These are phyloP conservation scores for Bryoglossum gracile DNA, from an alignment of 495 filamentous ascomycete genomes.

Conservation along the genomic window DNA sequence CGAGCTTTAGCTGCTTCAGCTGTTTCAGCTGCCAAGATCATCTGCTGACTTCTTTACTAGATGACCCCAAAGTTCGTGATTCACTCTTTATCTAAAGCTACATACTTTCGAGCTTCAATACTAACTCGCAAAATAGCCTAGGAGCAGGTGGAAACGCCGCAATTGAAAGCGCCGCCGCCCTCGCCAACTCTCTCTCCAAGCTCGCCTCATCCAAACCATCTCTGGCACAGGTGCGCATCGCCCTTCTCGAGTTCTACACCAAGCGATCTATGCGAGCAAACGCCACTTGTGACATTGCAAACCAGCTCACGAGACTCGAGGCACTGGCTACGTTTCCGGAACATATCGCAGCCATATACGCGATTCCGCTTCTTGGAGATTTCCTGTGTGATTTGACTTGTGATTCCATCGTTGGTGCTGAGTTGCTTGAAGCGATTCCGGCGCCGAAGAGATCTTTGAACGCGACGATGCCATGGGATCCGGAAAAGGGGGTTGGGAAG, in stretches of 20 bases:
- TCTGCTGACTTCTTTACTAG: conserved; percentile 1
- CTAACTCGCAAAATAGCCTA: no score
- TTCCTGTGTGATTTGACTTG: conserved; percentile 7
- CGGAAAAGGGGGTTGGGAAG: background rate
- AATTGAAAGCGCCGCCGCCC: conserved; percentile 35
- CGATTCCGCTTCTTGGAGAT: conserved; percentile 12
- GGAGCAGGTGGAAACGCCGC: conserved; percentile 37
- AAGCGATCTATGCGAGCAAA: conserved; percentile 17
- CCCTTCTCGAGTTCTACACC: conserved; percentile 22
- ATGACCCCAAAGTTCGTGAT: conserved; percentile 27
- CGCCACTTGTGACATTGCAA: conserved; percentile 20
- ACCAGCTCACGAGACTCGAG: conserved; percentile 15
- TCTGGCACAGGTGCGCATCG: conserved; percentile 14
- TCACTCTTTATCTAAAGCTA: no score
- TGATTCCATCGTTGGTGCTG: conserved; percentile 3
- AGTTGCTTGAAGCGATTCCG: conserved; percentile 6
- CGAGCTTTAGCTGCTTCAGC: no score
- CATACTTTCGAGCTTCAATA: no score
- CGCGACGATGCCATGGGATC: conserved; percentile 7
- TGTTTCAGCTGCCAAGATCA: background rate
- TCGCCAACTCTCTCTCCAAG: conserved; percentile 34
- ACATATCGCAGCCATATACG: conserved; percentile 19
- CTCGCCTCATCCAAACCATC: conserved; percentile 9
- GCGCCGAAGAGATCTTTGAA: background rate
- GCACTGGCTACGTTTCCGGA: conserved; percentile 16